Base-by-base conservation (phyloP, 306 rosid genomes). In the Vigna angularis region DNA sequence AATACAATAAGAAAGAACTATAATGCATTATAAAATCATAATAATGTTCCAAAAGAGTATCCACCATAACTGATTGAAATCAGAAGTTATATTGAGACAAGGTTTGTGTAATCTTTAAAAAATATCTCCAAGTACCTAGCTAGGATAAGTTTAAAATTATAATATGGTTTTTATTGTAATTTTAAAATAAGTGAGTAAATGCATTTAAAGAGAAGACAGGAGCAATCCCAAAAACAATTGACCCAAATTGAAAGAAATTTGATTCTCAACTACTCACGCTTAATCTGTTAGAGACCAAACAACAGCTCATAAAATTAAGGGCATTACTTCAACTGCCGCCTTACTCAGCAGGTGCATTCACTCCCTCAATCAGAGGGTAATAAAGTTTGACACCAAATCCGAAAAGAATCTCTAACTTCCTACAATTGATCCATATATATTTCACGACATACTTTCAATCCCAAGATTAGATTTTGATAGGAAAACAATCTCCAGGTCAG, bases 351-450 rank as follows among this genome's bases (percentile, higher is more conserved):
- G 11, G 55, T 73, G 45, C 34, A 36, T 36, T 36, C 24, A 44
- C 48, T 44, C 10, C 51, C 47, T 26, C 12, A 12, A 61, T 20
- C 66, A 12, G 45, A 13, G 24, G 32, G 22, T 22, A 68, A 62
- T 59, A 63, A 12, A 70, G 70, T 28, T 44, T 48, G 61, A 68
- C 7, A 42, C 58, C 50, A 51, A 51, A 62, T 64, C 64, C 13
- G n/a, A 40, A n/a, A 69, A 62, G 20, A 34, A 71, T 64, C 49
- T 82, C 75, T 16, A 7, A 75, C 64, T 65, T 44, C 18, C 34
- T 78, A 73, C 61, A 42, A 59, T 42, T 28, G 50, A 68, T 56
- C 76, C n/a, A 44, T 61, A 40, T 24, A 48, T n/a, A 40, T 73
- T 57, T 65, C 34, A 72, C 20, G 36, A 40, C 48, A 13, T 51